These are phyloP conservation scores for Puccinellia tenuiflora DNA, from an alignment of 176 grass and related monocot genomes.

Conservation along the genomic window DNA sequence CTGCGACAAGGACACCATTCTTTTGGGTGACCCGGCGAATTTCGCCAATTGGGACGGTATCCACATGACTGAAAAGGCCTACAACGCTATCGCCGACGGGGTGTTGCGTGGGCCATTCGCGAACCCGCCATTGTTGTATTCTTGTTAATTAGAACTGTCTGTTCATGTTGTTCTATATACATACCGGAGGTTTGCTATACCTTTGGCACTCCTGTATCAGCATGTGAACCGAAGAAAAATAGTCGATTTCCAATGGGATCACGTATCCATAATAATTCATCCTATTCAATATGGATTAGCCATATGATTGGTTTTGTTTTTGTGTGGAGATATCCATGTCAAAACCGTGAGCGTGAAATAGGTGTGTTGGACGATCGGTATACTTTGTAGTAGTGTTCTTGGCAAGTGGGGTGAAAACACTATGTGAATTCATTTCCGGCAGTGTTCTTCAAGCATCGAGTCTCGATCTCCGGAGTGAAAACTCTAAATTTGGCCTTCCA, in stretches of 20 bases:
- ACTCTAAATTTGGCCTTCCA: no score
- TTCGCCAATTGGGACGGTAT: conserved; percentile 50
- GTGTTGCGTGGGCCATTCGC: conserved; percentile 35
- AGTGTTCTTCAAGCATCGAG: no score
- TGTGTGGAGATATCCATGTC: no score
- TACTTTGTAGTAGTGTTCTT: no score
- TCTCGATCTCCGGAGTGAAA: no score
- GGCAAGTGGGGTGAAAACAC: no score
- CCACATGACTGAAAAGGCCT: conserved; percentile 55
- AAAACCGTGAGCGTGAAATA: no score
- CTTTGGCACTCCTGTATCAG: not conserved
- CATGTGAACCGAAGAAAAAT: not conserved
- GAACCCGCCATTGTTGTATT: not conserved
- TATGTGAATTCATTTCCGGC: no score
- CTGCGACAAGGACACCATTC: not conserved
- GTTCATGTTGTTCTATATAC: not conserved
- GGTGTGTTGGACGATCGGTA: no score
- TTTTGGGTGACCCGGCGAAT: conserved; percentile 15
- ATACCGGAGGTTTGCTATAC: not conserved
- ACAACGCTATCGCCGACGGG: conserved; percentile 24
- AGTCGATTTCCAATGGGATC: not conserved
- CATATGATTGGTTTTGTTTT: no score
- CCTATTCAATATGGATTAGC: not conserved
- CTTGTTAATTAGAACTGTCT: not conserved
- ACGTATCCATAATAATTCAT: not conserved